Evolutionary conservation across 257 asterid genomes (phyloP).

Genomic region (Ocimum tenuiflorum): DNA sequence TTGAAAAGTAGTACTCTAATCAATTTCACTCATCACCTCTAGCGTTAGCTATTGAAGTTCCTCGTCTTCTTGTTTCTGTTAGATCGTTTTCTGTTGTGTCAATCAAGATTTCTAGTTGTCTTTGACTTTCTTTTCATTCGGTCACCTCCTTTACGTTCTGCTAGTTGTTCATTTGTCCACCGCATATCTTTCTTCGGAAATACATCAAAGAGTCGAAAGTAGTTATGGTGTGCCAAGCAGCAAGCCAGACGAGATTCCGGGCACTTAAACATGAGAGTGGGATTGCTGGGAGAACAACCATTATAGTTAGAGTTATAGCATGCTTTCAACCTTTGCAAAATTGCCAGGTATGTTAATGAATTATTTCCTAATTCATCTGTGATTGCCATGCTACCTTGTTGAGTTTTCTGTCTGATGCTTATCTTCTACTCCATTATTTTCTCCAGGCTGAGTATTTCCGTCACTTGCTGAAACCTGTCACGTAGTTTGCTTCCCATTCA

Average conservation of each 20-base stretch:
- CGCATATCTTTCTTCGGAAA: conserved; percentile 24
- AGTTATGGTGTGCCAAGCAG: conserved; percentile 96
- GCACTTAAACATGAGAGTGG: conserved; percentile 78
- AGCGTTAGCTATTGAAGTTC: conserved; percentile 7
- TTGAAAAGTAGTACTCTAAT: conserved; percentile 9
- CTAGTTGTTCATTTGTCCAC: conserved; percentile 15
- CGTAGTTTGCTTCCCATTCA: conserved; percentile 47
- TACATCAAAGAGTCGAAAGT: conserved; percentile 33
- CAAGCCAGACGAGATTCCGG: conserved; percentile 67
- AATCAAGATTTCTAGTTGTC: neutral
- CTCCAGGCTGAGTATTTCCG: conserved; percentile 90
- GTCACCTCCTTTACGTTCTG: neutral
- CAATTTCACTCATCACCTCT: neutral
- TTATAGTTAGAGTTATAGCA: conserved; percentile 72
- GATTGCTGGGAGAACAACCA: conserved; percentile 67
- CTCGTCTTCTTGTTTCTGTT: conserved; percentile 14
- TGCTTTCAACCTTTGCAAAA: conserved; percentile 75
- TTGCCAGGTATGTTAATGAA: conserved; percentile 64
- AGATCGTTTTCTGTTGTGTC: neutral
- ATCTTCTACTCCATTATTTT: conserved; percentile 4
- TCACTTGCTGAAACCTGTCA: conserved; percentile 83
- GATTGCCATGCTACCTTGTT: neutral
- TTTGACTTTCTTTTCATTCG: conserved; percentile 15
- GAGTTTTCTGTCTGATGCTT: conserved; percentile 17
- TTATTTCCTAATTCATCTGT: neutral